These are phyloP conservation scores for Xerocomus brunneocitrinus DNA, from an alignment of 768 basidiomycete species.

Conservation along the genomic window DNA sequence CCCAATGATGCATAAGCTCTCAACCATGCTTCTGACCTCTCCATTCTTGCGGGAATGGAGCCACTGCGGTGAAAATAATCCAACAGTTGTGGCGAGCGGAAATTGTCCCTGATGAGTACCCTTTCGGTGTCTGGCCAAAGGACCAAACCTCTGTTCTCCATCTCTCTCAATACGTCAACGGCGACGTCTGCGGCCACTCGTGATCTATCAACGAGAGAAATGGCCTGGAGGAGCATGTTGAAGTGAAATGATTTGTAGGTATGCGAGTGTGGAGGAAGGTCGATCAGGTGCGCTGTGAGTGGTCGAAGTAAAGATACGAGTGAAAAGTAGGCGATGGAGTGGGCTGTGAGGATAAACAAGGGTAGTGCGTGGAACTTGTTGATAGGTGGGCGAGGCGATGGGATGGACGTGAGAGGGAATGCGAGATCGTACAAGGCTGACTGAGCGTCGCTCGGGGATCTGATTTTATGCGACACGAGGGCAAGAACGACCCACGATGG, in stretches of 20 bases:
- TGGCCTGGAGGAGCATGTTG: constrained; percentile 51
- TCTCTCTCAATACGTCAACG: constrained; percentile 40
- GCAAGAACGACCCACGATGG: constrained; percentile 57
- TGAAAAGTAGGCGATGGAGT: constrained; percentile 47
- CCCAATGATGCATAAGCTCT: constrained; percentile 18
- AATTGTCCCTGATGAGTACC: constrained; percentile 45
- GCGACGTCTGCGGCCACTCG: constrained; percentile 37
- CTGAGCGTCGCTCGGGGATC: constrained; percentile 42
- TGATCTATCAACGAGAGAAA: constrained; percentile 42
- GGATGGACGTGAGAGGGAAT: constrained; percentile 33
- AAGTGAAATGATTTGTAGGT: constrained; percentile 33
- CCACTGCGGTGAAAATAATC: constrained; percentile 36
- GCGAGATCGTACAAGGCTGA: constrained; percentile 42
- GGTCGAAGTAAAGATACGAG: constrained; percentile 44
- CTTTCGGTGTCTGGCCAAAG: constrained; percentile 42
- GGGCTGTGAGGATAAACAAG: constrained; percentile 27
- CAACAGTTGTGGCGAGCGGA: constrained; percentile 47
- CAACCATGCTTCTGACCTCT: constrained; percentile 16
- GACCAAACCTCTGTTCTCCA: constrained; percentile 42
- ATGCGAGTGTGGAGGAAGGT: constrained; percentile 18
- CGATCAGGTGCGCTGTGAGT: constrained; percentile 41
- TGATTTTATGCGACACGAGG: constrained; percentile 44
- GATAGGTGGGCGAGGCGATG: constrained; percentile 23
- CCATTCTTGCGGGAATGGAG: not conserved
- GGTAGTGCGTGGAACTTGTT: constrained; percentile 4